phyloP scores from a whole-genome alignment of 225 moss, liverwort and hornwort genomes.

The Thuidium tamariscinum region DNA sequence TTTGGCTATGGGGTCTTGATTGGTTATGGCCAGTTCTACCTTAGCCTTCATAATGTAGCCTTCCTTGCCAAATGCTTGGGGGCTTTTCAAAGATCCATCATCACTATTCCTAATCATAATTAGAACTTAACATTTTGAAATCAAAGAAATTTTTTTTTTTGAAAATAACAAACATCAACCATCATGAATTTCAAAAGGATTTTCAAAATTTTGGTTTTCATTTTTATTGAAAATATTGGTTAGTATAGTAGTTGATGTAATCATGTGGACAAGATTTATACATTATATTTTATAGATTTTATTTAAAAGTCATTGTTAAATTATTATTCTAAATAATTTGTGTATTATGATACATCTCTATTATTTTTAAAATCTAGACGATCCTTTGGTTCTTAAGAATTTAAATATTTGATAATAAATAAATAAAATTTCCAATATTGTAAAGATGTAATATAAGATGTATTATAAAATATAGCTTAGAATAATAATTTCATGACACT shows the following conservation, averaged over 20 bases:
- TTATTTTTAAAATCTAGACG: fast-evolving
- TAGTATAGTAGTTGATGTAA: neutral
- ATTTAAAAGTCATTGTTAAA: neutral
- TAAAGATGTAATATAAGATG: neutral
- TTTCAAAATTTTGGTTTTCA: fast-evolving
- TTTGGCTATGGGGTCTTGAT: no score
- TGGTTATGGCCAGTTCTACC: no score
- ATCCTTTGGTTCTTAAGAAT: fast-evolving
- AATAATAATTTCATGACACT: no score
- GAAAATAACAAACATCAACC: neutral
- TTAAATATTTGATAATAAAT: fast-evolving
- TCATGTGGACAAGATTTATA: fast-evolving
- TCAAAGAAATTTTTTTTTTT: neutral
- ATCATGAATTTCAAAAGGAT: neutral
- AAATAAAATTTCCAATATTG: neutral
- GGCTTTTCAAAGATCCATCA: fast-evolving
- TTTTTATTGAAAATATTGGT: neutral
- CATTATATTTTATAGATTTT: neutral
- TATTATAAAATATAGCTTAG: neutral
- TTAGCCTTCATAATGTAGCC: neutral
- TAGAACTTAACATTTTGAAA: fast-evolving
- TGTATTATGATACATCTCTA: neutral
- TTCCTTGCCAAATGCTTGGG: neutral
- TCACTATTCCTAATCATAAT: neutral
- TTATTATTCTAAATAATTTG: neutral